Conservation (phyloP, 345 rosid species). For the Streptanthus diversifolius region DNA sequence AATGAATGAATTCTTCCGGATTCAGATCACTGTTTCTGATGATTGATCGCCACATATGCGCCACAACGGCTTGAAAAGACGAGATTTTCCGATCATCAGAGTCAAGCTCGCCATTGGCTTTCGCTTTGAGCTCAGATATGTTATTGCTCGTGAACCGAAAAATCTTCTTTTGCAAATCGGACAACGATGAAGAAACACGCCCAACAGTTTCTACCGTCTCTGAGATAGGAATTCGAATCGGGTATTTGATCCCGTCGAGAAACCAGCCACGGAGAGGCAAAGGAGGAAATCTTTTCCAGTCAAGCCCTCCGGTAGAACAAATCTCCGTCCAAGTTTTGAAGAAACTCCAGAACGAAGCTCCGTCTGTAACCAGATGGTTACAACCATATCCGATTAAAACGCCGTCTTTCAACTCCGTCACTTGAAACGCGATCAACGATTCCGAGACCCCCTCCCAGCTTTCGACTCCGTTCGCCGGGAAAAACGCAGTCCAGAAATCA, state of each 20-base stretch:
- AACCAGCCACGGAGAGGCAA: background rate
- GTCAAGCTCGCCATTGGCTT: background rate
- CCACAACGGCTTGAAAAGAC: background rate
- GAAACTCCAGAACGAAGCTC: slow-evolving; percentile 30
- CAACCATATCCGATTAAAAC: slow-evolving; percentile 22
- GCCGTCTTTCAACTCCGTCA: slow-evolving; percentile 33
- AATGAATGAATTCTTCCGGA: background rate
- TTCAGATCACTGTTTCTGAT: background rate
- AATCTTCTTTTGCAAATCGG: background rate
- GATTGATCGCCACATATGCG: background rate
- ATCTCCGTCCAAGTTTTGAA: slow-evolving; percentile 37
- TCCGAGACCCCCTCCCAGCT: slow-evolving; percentile 18
- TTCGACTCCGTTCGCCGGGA: slow-evolving; percentile 21
- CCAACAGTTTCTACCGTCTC: background rate
- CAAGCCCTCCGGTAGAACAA: background rate
- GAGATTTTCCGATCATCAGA: background rate
- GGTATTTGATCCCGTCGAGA: background rate
- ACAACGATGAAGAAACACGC: background rate
- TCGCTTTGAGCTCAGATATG: background rate
- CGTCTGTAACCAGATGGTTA: slow-evolving; percentile 27
- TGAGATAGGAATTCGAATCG: background rate
- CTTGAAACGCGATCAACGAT: slow-evolving; percentile 27
- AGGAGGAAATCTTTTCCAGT: background rate
- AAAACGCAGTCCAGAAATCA: background rate
- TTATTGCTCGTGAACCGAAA: background rate